A percentile compares a stretch with the other conserved stretches of the same genome.
Conservation (phyloP, 257 asterid genomes). For the Penstemon barbatus region DNA sequence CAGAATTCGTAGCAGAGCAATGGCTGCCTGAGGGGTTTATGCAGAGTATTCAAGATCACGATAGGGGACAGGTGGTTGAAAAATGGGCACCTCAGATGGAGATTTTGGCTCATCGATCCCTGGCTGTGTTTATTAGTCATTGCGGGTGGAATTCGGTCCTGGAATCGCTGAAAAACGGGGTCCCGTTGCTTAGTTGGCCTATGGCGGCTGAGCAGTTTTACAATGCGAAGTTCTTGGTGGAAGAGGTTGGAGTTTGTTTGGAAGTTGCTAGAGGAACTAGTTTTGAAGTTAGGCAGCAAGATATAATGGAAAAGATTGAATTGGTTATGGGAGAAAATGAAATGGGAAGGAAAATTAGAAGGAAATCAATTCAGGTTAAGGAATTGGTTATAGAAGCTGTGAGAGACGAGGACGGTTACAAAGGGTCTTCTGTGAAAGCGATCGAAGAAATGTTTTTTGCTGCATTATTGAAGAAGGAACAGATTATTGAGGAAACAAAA, state of each 20-base stretch:
- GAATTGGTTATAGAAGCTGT: constrained; percentile 35
- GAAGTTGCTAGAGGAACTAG: constrained; percentile 58
- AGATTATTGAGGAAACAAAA: not conserved
- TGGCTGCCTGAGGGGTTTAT: constrained; percentile 25
- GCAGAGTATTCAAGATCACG: constrained; percentile 27
- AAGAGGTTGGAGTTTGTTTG: constrained; percentile 49
- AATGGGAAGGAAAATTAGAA: constrained; percentile 42
- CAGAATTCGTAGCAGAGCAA: constrained; percentile 44
- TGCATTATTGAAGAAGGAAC: constrained; percentile 27
- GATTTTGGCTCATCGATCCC: constrained; percentile 47
- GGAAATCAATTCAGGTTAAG: constrained; percentile 40
- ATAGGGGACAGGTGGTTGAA: constrained; percentile 41
- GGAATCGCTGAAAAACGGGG: constrained; percentile 49
- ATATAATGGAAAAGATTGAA: constrained; percentile 45
- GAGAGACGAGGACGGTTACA: constrained; percentile 37
- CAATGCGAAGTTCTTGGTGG: constrained; percentile 52
- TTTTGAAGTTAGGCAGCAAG: constrained; percentile 45
- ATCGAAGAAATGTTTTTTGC: constrained; percentile 47
- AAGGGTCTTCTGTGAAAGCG: constrained; percentile 54
- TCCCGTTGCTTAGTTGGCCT: constrained; percentile 56
- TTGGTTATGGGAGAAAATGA: constrained; percentile 46
- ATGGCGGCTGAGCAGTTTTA: constrained; percentile 56
- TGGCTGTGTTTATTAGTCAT: constrained; percentile 45
- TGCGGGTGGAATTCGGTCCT: constrained; percentile 68
- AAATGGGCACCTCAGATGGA: constrained; percentile 66